Conservation (phyloP, 2,329 filamentous ascomycete genomes). For the Alternaria brassicicola region DNA sequence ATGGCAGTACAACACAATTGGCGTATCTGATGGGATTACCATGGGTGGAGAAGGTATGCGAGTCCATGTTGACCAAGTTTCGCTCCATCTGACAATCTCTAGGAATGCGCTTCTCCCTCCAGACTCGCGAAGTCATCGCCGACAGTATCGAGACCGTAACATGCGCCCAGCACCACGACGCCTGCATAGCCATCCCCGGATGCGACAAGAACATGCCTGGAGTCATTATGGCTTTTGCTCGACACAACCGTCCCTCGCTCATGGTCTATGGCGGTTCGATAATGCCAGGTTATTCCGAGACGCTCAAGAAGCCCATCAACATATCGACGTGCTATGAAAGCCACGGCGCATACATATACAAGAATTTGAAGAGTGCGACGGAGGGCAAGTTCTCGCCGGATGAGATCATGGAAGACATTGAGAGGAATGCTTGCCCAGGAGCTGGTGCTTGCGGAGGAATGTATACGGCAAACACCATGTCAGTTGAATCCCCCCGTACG, state of each 20-base stretch:
- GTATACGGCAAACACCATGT: constrained; percentile 94
- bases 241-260: constrained; percentile 88
- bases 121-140: constrained; percentile 89
- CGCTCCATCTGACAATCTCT: background rate
- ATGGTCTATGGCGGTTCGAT: constrained; percentile 98
- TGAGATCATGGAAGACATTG: constrained; percentile 84
- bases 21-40: constrained; percentile 89
- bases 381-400: constrained; percentile 71
- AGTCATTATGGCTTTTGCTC: constrained; percentile 85
- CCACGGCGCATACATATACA: constrained; percentile 80
- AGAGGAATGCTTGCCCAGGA: constrained; percentile 76
- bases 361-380: constrained; percentile 72
- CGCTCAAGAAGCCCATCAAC: constrained; percentile 81
- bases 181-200: constrained; percentile 89
- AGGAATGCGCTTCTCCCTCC: constrained; percentile 94
- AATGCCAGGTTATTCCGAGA: constrained; percentile 78
- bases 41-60: constrained; percentile 84
- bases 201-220: constrained; percentile 99
- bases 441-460: constrained; percentile 86
- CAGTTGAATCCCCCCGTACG: background rate
- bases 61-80: background rate
- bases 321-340: constrained; percentile 90
- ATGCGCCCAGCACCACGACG: constrained; percentile 89
- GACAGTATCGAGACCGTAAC: constrained; percentile 94
- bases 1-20: constrained; percentile 94